Conservation (phyloP, 1,284 basidiomycete species). For the Xerocomus amazonicus region DNA sequence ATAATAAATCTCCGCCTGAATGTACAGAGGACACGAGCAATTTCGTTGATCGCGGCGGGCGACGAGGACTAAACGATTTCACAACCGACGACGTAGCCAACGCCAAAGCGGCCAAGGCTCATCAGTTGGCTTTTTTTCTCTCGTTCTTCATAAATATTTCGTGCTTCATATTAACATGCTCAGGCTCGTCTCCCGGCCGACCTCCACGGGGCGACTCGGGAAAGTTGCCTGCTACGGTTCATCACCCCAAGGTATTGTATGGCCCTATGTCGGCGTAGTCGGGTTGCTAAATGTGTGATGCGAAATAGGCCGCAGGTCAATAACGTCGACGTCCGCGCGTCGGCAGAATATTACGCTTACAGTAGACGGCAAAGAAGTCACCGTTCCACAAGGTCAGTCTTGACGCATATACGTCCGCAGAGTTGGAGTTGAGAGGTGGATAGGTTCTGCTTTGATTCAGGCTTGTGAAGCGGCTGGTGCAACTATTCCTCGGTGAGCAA, state of each 20-base stretch:
- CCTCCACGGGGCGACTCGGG: slow-evolving; percentile 63
- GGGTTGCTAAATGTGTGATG: slow-evolving; percentile 2
- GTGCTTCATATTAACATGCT: too few species aligned
- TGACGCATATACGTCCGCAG: too few species aligned
- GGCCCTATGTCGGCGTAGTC: slow-evolving; percentile 2
- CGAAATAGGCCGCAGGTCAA: slow-evolving; percentile 49
- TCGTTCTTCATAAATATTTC: too few species aligned
- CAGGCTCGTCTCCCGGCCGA: slow-evolving; percentile 61
- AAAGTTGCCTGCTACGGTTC: slow-evolving; percentile 50
- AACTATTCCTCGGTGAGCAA: slow-evolving; percentile 65
- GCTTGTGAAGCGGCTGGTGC: slow-evolving; percentile 89
- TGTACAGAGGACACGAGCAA: too few species aligned
- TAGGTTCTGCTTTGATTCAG: slow-evolving; percentile 92
- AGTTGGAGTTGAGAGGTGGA: slow-evolving; percentile 12
- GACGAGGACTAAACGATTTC: too few species aligned
- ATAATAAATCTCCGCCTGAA: too few species aligned
- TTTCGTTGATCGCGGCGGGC: too few species aligned
- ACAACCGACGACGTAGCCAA: too few species aligned
- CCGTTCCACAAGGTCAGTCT: slow-evolving; percentile 92
- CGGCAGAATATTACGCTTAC: slow-evolving; percentile 85
- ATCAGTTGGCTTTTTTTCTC: too few species aligned
- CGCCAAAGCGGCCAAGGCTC: too few species aligned
- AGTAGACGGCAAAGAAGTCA: slow-evolving; percentile 91
- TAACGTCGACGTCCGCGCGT: slow-evolving; percentile 62
- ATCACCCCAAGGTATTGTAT: slow-evolving; percentile 40